Evolutionary conservation across 768 basidiomycete genomes (phyloP), one percentile per base, ranked within the genome.

Genomic region (Mycena pura): DNA sequence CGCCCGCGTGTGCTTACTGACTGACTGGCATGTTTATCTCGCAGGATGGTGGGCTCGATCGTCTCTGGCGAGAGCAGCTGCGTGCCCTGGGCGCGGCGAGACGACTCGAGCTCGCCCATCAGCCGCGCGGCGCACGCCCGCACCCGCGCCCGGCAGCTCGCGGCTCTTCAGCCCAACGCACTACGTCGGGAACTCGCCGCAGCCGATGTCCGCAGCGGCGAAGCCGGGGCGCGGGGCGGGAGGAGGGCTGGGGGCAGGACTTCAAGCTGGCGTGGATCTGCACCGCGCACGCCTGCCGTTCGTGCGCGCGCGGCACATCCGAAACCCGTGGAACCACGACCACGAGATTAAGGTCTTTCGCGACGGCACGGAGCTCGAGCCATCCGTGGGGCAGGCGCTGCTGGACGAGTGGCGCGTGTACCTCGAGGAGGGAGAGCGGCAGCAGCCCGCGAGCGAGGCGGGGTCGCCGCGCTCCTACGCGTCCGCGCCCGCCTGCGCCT

Each of bases 301-400:
- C 75, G 76, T 80, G 62, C 84, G 85, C 43, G 90, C 90, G 28
- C 83, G 87, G 24, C 90, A 94, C 70, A 73, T 97, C 50, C 86
- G 93, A 40, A 99, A 98, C 71, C 89, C 90, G 2, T 98, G 95
- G 94, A 98, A 98, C 68, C 86, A 92, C 63, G 91, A 90, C 60
- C 78, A 85, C 44, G 88, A 92, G 68, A 82, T 92, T 43, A 91
- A 92, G 78, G 86, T 92, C 10, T 93, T 91, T 13, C 80, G 92
- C 49, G 93, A 96, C 72, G 96, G 96, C 14, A 97, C 95, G 1
- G 96, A 97, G 70, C 72, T 98, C 21, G 96, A 97, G 70, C 94
- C 95, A 3, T 69, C 70, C 1, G 84, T 92, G 14, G 92, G 91
- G 24, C 81, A 86, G 65, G 78, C 74, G 63, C 73, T 95, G 32